phyloP scores from a whole-genome alignment of 129 eudicot genomes.

The Chrysanthemum makinoi region DNA sequence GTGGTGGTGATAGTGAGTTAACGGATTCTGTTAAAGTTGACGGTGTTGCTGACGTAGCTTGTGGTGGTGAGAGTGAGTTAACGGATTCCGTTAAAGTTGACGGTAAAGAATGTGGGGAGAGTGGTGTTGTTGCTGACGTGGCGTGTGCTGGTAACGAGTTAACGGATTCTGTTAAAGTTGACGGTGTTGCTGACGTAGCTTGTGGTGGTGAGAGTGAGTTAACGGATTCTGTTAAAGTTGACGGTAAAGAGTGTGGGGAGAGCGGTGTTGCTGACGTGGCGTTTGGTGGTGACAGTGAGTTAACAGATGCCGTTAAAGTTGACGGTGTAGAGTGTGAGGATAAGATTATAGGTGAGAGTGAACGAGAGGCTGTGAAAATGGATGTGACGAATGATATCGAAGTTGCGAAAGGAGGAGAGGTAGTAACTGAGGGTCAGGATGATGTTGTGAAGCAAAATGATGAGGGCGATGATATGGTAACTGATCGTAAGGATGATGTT shows the following conservation, averaged over 20 bases:
- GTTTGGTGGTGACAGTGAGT: neutral
- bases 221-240: slow-evolving; percentile 7
- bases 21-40: neutral
- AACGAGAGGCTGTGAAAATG: slow-evolving; percentile 12
- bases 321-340: slow-evolving; percentile 18
- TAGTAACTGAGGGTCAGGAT: slow-evolving; percentile 8
- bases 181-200: neutral
- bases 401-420: slow-evolving; percentile 6
- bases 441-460: slow-evolving; percentile 12
- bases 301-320: slow-evolving; percentile 9
- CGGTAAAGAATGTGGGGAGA: too few relatives aligned
- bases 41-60: neutral
- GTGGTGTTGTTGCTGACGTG: neutral
- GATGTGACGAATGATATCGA: neutral
- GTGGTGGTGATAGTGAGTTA: neutral
- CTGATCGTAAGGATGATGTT: slow-evolving; percentile 15
- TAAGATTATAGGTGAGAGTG: slow-evolving; percentile 8
- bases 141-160: neutral
- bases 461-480: slow-evolving; percentile 15
- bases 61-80: neutral
- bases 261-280: slow-evolving; percentile 13
- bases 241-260: neutral
- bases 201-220: neutral
- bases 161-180: neutral
- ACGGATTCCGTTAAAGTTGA: neutral